Base-by-base conservation (phyloP, 2,329 filamentous ascomycete species). In the Diplocarpon rosae region DNA sequence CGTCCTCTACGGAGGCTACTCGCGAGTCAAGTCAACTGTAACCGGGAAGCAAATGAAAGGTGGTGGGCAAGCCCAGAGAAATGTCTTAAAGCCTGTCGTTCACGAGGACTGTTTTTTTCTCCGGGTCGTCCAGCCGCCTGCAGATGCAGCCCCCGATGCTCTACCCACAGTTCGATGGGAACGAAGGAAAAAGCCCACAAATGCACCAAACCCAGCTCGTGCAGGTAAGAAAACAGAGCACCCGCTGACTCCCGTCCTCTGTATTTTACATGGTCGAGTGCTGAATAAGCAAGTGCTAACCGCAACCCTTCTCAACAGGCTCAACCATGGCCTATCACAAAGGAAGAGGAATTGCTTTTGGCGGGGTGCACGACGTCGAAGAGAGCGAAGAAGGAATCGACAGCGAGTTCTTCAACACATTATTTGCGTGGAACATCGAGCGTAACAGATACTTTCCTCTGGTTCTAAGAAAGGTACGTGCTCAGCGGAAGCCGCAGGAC, bases 61-160 rank as follows among this genome's bases (percentile, higher is more conserved):
- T 16, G 71, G 57, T 24, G 58, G 56, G 15, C 72, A 75, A 52
- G 72, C 75, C 6, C 76, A 81, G 54, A 77, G 79, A 50, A 88
- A 85, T 59, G 75, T 86, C 2, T 68, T 95, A 49, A 85, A 89
- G 58, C 89, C 92, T 10, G 76, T 94, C 64, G 77, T 96, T 12
- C 89, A 98, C 62, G 85, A 95, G 60, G 92, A 98, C 63, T 93
- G 87, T 50, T 98, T 90, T 80, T 92, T 88, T 61, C 70, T 98
- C 30, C 79, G 88, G 11, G 82, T 96, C 61, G 79, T 75, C 0
- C 83, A 79, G 14, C 85, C 89, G 0, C 62, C 75, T 0, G 58
- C 79, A 0, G 86, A 90, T 43, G 76, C 82, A 0, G 69, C 77
- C 0, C 63, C 78, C 1, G 79, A 75, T 37, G 69, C 81, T 0